phyloP scores from a whole-genome alignment of 192 early-diverging fungal genomes.

The Coemansia sp. region DNA sequence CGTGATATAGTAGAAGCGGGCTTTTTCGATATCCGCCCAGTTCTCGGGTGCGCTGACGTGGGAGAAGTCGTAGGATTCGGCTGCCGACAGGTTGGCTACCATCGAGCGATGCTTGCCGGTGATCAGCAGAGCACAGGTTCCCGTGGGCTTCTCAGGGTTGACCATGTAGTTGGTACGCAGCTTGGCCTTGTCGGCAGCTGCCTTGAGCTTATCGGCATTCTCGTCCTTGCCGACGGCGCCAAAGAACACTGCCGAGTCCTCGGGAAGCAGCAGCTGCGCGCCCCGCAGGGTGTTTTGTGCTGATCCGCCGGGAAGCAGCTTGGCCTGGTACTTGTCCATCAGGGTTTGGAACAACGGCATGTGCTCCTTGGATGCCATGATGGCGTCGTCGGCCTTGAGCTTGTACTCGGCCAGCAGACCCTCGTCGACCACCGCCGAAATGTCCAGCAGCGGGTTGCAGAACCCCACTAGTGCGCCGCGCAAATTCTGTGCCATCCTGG shows the following conservation, averaged over 20 bases:
- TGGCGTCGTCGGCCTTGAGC: slow-evolving; percentile 93
- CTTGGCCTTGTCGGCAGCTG: slow-evolving; percentile 78
- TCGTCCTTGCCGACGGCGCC: slow-evolving; percentile 91
- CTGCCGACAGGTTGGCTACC: slow-evolving; percentile 92
- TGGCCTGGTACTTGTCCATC: slow-evolving; percentile 64
- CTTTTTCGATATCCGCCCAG: slow-evolving; percentile 84
- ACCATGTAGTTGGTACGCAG: slow-evolving; percentile 87
- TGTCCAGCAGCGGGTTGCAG: slow-evolving; percentile 98
- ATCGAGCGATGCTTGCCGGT: slow-evolving; percentile 86
- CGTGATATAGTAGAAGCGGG: slow-evolving; percentile 89
- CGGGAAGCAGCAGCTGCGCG: slow-evolving; percentile 85
- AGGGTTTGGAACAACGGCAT: slow-evolving; percentile 81
- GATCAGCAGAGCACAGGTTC: slow-evolving; percentile 94
- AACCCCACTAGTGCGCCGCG: slow-evolving; percentile 77
- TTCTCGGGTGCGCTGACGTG: slow-evolving; percentile 71
- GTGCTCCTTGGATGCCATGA: slow-evolving; percentile 89
- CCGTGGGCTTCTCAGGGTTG: slow-evolving; percentile 75
- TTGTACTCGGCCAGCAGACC: slow-evolving; percentile 80
- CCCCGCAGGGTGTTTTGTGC: slow-evolving; percentile 94
- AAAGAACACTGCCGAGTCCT: slow-evolving; percentile 85
- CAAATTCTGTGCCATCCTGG: slow-evolving; percentile 40
- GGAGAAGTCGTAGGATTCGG: slow-evolving; percentile 77
- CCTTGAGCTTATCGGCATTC: slow-evolving; percentile 69
- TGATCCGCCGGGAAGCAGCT: slow-evolving; percentile 94
- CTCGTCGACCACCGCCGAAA: slow-evolving; percentile 76